These are phyloP conservation scores for Psilocybe cubensis DNA, from an alignment of 768 basidiomycete genomes.

Conservation along the genomic window DNA sequence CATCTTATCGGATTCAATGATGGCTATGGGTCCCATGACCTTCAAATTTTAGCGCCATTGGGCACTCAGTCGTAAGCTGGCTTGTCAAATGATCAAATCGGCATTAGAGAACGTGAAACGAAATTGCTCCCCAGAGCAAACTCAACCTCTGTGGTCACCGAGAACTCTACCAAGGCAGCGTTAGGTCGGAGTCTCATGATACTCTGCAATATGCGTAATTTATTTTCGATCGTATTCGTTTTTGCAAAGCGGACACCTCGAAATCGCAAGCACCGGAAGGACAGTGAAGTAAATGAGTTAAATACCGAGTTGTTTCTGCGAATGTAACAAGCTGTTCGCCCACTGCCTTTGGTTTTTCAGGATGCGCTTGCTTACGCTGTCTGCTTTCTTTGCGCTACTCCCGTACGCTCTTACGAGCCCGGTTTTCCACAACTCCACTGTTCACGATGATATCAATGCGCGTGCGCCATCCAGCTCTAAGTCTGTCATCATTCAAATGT, in stretches of 20 bases:
- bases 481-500: conserved; percentile 70
- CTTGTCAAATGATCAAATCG: neutral
- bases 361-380: conserved; percentile 1
- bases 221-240: neutral
- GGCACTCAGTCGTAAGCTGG: neutral
- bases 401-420: conserved; percentile 6
- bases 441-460: conserved; percentile 13
- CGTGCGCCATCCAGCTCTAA: conserved; percentile 36
- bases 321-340: neutral
- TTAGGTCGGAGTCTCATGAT: neutral
- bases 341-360: neutral
- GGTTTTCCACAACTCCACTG: neutral
- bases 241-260: neutral
- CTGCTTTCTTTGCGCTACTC: conserved; percentile 1
- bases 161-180: neutral
- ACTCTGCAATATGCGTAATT: too few species aligned
- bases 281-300: neutral
- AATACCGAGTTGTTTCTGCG: neutral
- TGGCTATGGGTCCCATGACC: neutral
- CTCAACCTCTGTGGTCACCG: neutral
- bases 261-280: too few species aligned
- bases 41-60: neutral
- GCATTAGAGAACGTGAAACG: neutral
- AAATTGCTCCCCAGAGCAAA: neutral
- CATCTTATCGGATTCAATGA: neutral